These are phyloP conservation scores for Aspergillus intermedius DNA, from an alignment of 2,329 filamentous ascomycete species.

Conservation along the genomic window DNA sequence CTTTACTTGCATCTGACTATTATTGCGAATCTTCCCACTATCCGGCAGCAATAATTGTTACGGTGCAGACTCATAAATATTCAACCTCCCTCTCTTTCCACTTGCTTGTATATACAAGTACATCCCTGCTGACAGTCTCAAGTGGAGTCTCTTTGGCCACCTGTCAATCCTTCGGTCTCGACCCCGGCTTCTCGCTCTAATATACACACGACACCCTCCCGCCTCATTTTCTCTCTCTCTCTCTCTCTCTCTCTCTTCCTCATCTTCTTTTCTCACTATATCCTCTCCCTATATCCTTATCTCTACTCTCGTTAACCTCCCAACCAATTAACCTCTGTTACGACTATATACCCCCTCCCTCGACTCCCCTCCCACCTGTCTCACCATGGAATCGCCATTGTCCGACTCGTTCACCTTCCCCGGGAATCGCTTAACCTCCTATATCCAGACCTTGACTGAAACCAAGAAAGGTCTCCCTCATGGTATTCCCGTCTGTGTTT, in stretches of 20 bases:
- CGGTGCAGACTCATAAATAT: too few species aligned
- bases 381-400: conserved; percentile 12
- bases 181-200: conserved; percentile 1
- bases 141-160: conserved; percentile 13
- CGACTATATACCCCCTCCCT: neutral
- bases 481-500: conserved; percentile 35
- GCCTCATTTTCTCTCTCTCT: conserved; percentile 1
- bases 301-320: neutral
- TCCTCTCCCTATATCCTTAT: neutral
- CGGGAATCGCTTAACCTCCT: conserved; percentile 31
- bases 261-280: neutral
- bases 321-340: neutral
- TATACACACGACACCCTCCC: conserved; percentile 3
- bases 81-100: neutral
- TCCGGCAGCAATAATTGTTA: too few species aligned
- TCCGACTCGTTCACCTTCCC: conserved; percentile 15
- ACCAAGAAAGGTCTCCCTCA: conserved; percentile 33
- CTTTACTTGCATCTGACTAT: neutral
- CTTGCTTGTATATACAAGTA: neutral
- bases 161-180: conserved; percentile 19
- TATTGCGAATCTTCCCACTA: neutral
- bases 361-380: neutral
- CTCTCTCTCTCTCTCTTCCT: conserved; percentile 2
- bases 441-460: conserved; percentile 27
- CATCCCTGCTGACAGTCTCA: neutral